These are phyloP conservation scores for Drosera capensis DNA, from an alignment of 148 eudicot genomes.

Conservation along the genomic window DNA sequence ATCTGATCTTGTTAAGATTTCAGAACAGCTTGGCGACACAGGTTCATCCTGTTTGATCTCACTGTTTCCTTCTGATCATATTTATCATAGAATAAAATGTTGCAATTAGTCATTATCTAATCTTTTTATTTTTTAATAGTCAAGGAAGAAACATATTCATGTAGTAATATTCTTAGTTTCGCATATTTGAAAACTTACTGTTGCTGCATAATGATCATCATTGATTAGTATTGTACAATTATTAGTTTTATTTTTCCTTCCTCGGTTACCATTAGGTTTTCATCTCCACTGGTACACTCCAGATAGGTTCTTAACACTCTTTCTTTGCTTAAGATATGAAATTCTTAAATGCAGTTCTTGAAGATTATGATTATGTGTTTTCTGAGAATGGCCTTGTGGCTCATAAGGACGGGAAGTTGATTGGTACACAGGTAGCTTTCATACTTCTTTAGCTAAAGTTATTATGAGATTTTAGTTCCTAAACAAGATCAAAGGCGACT, in stretches of 20 bases:
- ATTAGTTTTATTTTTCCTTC: too few relatives aligned
- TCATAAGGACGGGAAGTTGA: constrained; percentile 57
- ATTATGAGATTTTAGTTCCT: too few relatives aligned
- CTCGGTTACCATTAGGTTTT: too few relatives aligned
- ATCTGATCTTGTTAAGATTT: constrained; percentile 84
- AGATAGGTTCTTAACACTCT: too few relatives aligned
- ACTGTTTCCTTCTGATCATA: neutral
- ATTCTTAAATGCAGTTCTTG: constrained; percentile 37
- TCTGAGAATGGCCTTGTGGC: constrained; percentile 97
- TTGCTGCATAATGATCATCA: too few relatives aligned
- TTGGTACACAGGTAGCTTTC: constrained; percentile 66
- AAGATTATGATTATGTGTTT: constrained; percentile 78
- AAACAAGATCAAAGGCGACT: too few relatives aligned
- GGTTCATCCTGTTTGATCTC: constrained; percentile 24
- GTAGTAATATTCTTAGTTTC: neutral
- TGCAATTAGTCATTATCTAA: neutral
- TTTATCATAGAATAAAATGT: neutral
- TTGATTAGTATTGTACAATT: too few relatives aligned
- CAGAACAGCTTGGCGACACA: constrained; percentile 91
- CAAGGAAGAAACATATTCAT: neutral
- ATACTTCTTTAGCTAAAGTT: too few relatives aligned
- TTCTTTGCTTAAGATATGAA: neutral
- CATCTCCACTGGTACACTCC: too few relatives aligned
- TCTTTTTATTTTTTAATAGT: neutral
- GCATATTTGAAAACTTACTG: neutral